Evolutionary conservation across 2,329 filamentous ascomycete species (phyloP), one percentile per base, ranked within the genome.

Genomic region (Verticillium klebahnii): DNA sequence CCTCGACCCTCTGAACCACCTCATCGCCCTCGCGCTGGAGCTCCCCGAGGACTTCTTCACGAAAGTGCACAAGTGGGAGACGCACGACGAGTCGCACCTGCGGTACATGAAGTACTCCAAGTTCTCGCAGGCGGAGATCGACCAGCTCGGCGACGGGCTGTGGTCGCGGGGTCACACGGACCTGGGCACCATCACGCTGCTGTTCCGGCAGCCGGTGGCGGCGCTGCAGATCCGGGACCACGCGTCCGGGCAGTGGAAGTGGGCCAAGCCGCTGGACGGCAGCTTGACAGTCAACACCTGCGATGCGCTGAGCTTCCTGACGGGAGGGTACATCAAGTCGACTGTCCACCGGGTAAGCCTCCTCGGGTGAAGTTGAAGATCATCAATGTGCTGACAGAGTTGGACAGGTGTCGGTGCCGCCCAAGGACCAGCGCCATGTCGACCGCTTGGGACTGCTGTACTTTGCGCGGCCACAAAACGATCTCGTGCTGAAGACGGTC

Each of bases 1-100:
- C 2, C 80, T 87, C 0, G 74, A 82, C 5, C 81, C 81, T 39
- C 76, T 89, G 0, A 78, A 88, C 11, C 79, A 80, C 0, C 79
- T 89, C 1, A 85, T 88, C 59, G 85, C 86, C 5, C 79, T 87
- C 39, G 76, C 88, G 0, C 78, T 89, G 0, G 79, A 89, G 66
- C 75, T 89, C 0, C 82, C 84, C 0, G 80, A 84, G 37, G 85
- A 88, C 76, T 88, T 25, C 77, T 83, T 63, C 75, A 78, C 14
- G 75, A 83, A 67, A 0, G 14, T 71, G 11, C 86, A 89, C 69
- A 76, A 75, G 12, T 89, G 87, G 69, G 78, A 85, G 2, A 75
- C 80, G 29, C 77, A 82, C 34, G 79, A 82, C 19, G 84, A 87
- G 62, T 82, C 85, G 37, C 84, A 88, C 62, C 76, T 87, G 15